Evolutionary conservation across 1,284 basidiomycete genomes (phyloP), one percentile per base, ranked within the genome.

Genomic region (Boletus smithii): DNA sequence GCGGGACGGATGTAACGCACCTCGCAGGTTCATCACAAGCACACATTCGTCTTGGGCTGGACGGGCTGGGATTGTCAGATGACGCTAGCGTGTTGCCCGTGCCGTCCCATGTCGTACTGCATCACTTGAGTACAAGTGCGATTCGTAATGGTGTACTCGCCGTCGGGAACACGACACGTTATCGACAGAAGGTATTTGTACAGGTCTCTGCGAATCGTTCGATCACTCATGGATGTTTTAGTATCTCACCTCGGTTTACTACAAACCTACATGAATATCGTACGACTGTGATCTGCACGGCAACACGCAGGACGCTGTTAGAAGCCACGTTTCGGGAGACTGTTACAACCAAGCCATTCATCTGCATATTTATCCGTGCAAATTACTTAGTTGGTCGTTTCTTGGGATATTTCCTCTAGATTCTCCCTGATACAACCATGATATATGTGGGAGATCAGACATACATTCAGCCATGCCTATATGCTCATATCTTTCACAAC

Each of bases 121-220:
- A 97, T 57, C 97, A 99, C 68, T 71, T 99, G 50, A 93, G 93
- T 53, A 98, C 95, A 42, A 95, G 91, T 66, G 91, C 94, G 52
- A 99, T 99, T 61, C 81, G 87, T 67, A 92, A 95, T 65, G 94
- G 94, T 4, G 92, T 95, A 37, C 71, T 99, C 36, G 94, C 94
- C 30, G 93, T 98, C 2, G 95, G 89, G 13, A 93, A 86, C 44
- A 97, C 95, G 45, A 95, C 89, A 36, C 74, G 95, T 62, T 99
- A 98, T 74, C 77, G 85, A 69, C 83, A 91, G 71, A 99, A 99
- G 84, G 90, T 91, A 56, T 48, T 49, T 39, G 22, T 40, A 10
- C 6, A 17, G 5, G 17, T 43, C 39, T 45, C 14, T 41, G 34
- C 16, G 9, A 32, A 38, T 17, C 17, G 22, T 16, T 34, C 30